Conservation (phyloP, 2,329 filamentous ascomycete species). For the Stemphylium lycopersici region DNA sequence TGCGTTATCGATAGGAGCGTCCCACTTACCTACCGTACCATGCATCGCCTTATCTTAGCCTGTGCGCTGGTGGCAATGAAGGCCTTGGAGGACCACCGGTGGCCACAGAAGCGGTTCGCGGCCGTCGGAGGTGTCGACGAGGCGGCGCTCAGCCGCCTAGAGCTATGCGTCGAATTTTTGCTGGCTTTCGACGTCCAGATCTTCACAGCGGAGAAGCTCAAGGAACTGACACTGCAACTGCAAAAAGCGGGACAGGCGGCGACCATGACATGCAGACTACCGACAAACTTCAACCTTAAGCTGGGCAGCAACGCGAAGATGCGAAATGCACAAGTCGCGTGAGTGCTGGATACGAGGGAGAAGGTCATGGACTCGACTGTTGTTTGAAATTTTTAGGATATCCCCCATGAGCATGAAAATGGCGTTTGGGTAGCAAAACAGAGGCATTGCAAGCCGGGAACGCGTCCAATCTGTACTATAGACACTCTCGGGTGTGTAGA, state of each 20-base stretch:
- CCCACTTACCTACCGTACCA: conserved; percentile 80
- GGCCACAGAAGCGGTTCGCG: conserved; percentile 81
- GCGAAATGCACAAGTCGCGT: conserved; percentile 27
- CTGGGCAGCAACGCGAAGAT: conserved; percentile 35
- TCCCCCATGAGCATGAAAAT: conserved; percentile 29
- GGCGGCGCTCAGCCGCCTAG: conserved; percentile 78
- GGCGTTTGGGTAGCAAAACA: conserved; percentile 30
- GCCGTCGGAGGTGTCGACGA: conserved; percentile 88
- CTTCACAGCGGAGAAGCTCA: conserved; percentile 43
- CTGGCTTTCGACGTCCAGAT: conserved; percentile 51
- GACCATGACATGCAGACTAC: conserved; percentile 41
- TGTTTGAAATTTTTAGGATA: conserved; percentile 30
- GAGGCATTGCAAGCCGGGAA: conserved; percentile 12
- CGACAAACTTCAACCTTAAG: conserved; percentile 42
- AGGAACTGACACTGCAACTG: conserved; percentile 41
- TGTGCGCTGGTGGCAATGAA: conserved; percentile 90
- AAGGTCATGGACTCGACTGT: conserved; percentile 14
- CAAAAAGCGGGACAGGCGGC: conserved; percentile 50
- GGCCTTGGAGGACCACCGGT: conserved; percentile 89
- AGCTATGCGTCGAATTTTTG: conserved; percentile 71
- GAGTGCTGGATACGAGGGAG: neutral
- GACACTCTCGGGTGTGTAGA: conserved; percentile 11
- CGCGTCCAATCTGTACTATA: conserved; percentile 11
- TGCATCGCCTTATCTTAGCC: conserved; percentile 84
- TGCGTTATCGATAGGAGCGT: conserved; percentile 76